phyloP scores from a whole-genome alignment of 2,329 filamentous ascomycete genomes.

The Colletotrichum sp. region DNA sequence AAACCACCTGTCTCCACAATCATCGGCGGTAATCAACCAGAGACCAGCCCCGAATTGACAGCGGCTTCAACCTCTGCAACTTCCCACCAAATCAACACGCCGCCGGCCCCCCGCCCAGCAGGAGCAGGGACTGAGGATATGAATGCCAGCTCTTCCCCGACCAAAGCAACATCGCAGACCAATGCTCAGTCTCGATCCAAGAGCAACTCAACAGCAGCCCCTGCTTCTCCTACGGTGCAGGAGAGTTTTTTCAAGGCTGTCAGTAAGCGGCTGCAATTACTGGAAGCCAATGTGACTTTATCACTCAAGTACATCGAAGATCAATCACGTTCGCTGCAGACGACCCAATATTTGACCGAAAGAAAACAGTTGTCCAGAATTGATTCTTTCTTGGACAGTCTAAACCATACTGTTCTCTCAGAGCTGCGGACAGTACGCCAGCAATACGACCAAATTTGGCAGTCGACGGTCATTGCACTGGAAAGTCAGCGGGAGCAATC shows the following conservation, averaged over 20 bases:
- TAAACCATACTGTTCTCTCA: conserved; percentile 86
- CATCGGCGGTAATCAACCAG: neutral
- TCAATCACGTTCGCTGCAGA: conserved; percentile 87
- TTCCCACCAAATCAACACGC: neutral
- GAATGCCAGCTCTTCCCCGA: conserved; percentile 20
- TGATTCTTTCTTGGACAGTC: conserved; percentile 76
- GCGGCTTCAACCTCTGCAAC: neutral
- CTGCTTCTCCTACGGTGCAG: conserved; percentile 82
- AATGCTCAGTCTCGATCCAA: conserved; percentile 35
- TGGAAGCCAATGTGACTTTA: conserved; percentile 91
- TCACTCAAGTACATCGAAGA: conserved; percentile 97
- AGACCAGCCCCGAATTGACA: neutral
- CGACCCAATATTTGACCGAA: conserved; percentile 86
- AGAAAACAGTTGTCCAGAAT: conserved; percentile 87
- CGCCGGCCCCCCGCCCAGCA: neutral
- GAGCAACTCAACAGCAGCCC: conserved; percentile 45
- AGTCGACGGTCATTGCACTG: conserved; percentile 89
- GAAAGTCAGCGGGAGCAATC: conserved; percentile 88
- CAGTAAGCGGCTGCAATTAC: conserved; percentile 87
- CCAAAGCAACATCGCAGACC: conserved; percentile 31
- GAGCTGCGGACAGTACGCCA: conserved; percentile 80
- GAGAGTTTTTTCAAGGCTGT: conserved; percentile 98
- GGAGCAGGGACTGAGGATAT: neutral
- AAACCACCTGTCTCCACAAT: neutral
- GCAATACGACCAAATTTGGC: conserved; percentile 97